These are phyloP conservation scores for Nissolia schottii DNA, from an alignment of 306 rosid species.

Conservation along the genomic window DNA sequence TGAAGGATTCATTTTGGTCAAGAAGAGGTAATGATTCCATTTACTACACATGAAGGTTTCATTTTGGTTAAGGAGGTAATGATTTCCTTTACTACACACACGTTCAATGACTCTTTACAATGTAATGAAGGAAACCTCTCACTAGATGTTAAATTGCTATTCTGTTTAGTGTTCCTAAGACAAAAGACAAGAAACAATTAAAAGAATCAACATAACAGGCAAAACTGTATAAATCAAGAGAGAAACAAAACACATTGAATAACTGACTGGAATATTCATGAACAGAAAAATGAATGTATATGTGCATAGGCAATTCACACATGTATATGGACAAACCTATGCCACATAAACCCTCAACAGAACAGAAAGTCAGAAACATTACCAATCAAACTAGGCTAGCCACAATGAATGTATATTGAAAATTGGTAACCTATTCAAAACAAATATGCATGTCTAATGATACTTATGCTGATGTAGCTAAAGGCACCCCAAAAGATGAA, in stretches of 20 bases:
- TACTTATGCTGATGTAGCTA: not conserved
- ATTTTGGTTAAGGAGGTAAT: not conserved
- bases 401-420: not conserved
- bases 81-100: not conserved
- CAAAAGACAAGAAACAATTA: constrained; percentile 1
- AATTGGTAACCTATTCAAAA: not conserved
- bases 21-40: not conserved
- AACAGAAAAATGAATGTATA: not conserved
- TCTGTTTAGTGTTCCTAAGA: not conserved
- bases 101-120: not conserved
- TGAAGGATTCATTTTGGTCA: not conserved
- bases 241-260: not conserved
- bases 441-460: not conserved
- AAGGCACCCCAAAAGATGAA: not conserved
- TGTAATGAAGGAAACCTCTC: constrained; percentile 14
- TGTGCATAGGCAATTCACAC: not conserved
- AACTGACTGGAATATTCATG: not conserved
- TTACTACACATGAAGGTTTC: not conserved
- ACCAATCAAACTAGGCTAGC: not conserved
- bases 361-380: not conserved
- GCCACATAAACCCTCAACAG: not conserved
- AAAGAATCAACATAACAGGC: not conserved
- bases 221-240: constrained; percentile 1
- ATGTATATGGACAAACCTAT: not conserved
- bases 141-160: not conserved